phyloP scores from a whole-genome alignment of 441 rosid genomes.

The Gossypium gossypioides region DNA sequence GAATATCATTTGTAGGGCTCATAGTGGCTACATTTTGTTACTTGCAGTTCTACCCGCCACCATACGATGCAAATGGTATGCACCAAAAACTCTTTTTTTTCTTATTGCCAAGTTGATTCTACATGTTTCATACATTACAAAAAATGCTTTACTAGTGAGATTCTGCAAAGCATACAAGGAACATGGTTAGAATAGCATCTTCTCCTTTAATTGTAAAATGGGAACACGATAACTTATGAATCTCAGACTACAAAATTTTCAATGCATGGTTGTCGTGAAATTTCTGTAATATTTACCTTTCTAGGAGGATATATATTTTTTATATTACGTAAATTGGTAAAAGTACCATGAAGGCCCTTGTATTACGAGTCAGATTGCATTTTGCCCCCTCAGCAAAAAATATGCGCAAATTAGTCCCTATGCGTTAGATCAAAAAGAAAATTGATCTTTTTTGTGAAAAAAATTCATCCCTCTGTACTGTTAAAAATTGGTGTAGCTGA shows the following conservation, averaged over 20 bases:
- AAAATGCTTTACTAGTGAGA: not conserved
- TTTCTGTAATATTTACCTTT: not conserved
- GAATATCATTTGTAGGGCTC: conserved; percentile 37
- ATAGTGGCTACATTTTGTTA: conserved; percentile 53
- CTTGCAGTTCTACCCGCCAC: conserved; percentile 77
- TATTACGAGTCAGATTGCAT: too few relatives aligned
- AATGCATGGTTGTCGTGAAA: not conserved
- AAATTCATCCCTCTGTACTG: too few relatives aligned
- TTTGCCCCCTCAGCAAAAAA: too few relatives aligned
- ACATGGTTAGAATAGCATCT: not conserved
- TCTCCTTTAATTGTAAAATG: not conserved
- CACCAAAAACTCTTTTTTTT: not conserved
- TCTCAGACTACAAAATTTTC: not conserved
- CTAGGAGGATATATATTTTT: not conserved
- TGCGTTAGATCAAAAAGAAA: too few relatives aligned
- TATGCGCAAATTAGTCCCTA: too few relatives aligned
- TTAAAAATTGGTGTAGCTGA: too few relatives aligned
- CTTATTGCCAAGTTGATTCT: not conserved
- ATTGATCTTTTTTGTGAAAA: too few relatives aligned
- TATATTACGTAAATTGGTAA: too few relatives aligned
- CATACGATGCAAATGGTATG: conserved; percentile 52
- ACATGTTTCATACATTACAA: not conserved
- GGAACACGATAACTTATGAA: not conserved
- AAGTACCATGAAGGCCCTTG: too few relatives aligned
- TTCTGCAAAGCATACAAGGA: not conserved